Base-by-base conservation (phyloP, 305 asterid genomes). In the Rubia peregrina region DNA sequence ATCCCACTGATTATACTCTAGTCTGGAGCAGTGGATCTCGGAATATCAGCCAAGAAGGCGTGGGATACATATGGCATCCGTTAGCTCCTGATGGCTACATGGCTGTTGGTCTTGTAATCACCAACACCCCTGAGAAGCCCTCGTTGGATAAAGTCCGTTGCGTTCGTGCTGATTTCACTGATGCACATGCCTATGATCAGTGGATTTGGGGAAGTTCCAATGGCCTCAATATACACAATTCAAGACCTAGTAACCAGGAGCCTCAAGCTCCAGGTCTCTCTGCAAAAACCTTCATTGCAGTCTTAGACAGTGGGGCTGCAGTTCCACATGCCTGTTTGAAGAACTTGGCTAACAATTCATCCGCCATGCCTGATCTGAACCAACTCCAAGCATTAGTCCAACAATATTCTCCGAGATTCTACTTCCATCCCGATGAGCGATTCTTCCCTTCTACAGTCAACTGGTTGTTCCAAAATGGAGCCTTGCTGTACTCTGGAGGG, bases 1-100 rank as follows among this genome's bases (percentile, higher is more conserved):
- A 74, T 42, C 98, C 98, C 11, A 78, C 70, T n/a, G 95, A 89
- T 61, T 93, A 93, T 73, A 81, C 88, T 51, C 83, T 85, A 48
- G 75, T 87, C 33, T 80, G 84, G 83, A 67, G 83, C 38, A 73
- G 73, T 49, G 65, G 71, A 21, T 65, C 81, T 57, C 22, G 6
- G 9, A 21, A 21, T 13, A 17, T 40, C 24, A 30, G 13, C 49
- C 69, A 61, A 41, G 75, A 74, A 41, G 72, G 63, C 30, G 56
- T 77, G 0, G 88, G 88, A 5, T 85, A 86, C 74, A 80, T 93
- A 41, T 93, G 97, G 96, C 82, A 80, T 70, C 98, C 98, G 13
- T 75, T 72, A 0, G 85, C 97, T 16, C 90, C 97, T 0, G 85
- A 85, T 9, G 97, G 95, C 2, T 93, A 85, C 76, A 76, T 57